These are phyloP conservation scores for Aspergillus awamori DNA, from an alignment of 2,329 filamentous ascomycete species.

Conservation along the genomic window DNA sequence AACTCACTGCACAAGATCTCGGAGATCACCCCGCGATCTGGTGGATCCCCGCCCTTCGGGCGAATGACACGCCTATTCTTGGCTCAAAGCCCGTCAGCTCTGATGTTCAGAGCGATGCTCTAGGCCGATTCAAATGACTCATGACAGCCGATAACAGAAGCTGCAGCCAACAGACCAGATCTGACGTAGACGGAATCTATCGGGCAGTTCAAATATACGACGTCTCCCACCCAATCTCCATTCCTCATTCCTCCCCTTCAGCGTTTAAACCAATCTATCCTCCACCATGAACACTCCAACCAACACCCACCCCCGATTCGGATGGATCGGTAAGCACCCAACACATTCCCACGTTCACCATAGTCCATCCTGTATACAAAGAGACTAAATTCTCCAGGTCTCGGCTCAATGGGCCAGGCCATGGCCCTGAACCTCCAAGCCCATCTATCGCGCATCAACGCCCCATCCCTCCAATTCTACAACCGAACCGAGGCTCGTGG, in stretches of 20 bases:
- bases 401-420: not conserved
- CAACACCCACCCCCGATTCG: not conserved
- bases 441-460: not conserved
- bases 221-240: no score
- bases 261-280: no score
- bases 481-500: not conserved
- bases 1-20: not conserved
- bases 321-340: not conserved
- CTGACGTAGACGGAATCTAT: no score
- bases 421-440: slow-evolving; percentile 1
- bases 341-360: not conserved
- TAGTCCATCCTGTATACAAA: not conserved
- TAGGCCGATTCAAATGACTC: not conserved
- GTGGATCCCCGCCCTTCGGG: not conserved
- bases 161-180: no score
- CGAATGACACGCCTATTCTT: not conserved
- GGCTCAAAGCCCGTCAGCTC: not conserved
- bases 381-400: not conserved
- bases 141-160: not conserved
- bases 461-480: not conserved
- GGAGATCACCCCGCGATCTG: not conserved
- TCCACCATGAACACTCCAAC: not conserved
- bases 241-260: no score
- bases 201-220: no score
- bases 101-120: not conserved